Evolutionary conservation across 2,329 filamentous ascomycete species (phyloP), one percentile per base, ranked within the genome.

Genomic region (Monilinia aucupariae): DNA sequence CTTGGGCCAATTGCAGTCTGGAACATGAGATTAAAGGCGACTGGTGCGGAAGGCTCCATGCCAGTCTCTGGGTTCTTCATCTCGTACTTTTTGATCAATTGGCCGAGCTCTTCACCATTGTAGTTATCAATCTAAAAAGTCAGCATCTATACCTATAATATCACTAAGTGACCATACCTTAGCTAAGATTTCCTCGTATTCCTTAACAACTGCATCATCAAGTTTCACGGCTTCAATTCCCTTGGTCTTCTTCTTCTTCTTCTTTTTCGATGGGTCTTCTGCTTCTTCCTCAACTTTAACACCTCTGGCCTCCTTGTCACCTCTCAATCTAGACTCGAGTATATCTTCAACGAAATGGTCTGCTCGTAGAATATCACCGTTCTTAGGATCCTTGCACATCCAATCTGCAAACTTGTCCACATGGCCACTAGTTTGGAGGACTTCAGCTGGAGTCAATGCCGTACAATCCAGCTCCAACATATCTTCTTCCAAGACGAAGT

Each of bases 381-480:
- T 96, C 83, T 96, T 96, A 67, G 93, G 91, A 77, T 99, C 94
- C 78, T 96, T 96, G 86, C 91, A 96, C 92, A 97, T 97, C 91
- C 90, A 97, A 77, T 97, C 93, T 17, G 72, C 73, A 63, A 97
- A 97, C 78, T 96, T 96, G 77, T 97, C 93, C 68, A 97, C 94
- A 79, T 99, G 94, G 68, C 94, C 94, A 76, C 86, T 90, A 61
- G 93, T 96, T 83, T 97, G 96, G 74, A 99, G 85, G 45, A 99
- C 91, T 54, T 94, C 90, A 72, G 94, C 86, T 41, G 94, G 94
- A 48, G 94, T 99, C 74, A 99, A 78, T 78, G 93, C 94, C 47
- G 90, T 94, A 79, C 91, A 96, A 73, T 90, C 87, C 63, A 90
- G 81, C 75, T 89, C 85, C 65, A 89, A 78, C 86, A 89, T 90